Percentiles rank a stretch among this genome's conserved stretches.
phyloP scores from a whole-genome alignment of 305 asterid species.

The Fraxinus dipetala region DNA sequence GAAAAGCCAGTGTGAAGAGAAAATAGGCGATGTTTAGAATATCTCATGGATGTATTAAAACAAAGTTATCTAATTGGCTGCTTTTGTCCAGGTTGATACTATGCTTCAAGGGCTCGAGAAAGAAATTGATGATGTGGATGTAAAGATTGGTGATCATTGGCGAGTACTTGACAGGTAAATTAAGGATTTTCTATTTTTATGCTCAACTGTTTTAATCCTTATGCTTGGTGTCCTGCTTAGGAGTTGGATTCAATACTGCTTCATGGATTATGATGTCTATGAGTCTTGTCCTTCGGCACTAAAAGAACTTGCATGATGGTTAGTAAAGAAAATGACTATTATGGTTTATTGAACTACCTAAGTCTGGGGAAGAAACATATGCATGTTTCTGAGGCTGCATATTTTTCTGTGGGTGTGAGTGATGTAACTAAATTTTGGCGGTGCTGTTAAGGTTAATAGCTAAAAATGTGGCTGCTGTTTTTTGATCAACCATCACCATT shows the following conservation, averaged over 20 bases:
- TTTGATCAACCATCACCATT: background rate
- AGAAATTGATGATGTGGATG: constrained; percentile 89
- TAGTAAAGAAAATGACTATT: background rate
- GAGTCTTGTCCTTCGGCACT: background rate
- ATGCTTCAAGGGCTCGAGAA: constrained; percentile 90
- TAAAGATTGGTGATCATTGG: constrained; percentile 85
- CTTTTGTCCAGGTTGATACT: constrained; percentile 60
- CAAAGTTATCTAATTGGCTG: constrained; percentile 12
- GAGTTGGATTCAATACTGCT: background rate
- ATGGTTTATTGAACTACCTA: background rate
- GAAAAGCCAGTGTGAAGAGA: background rate
- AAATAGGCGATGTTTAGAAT: constrained; percentile 1
- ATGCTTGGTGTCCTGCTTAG: background rate
- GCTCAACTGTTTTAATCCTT: background rate
- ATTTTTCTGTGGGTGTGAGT: background rate
- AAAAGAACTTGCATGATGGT: background rate
- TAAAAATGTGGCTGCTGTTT: background rate
- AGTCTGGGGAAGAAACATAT: background rate
- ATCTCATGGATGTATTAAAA: constrained; percentile 9
- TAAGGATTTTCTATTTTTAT: constrained; percentile 7
- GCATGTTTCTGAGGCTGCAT: background rate
- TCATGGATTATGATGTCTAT: background rate
- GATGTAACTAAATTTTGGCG: background rate
- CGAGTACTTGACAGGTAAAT: constrained; percentile 77
- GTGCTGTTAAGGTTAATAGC: background rate